A percentile compares a stretch with the other conserved stretches of the same genome.
These are phyloP conservation scores for Diplosphaera chodatii DNA, from an alignment of 139 green algal genomes.

Conservation along the genomic window DNA sequence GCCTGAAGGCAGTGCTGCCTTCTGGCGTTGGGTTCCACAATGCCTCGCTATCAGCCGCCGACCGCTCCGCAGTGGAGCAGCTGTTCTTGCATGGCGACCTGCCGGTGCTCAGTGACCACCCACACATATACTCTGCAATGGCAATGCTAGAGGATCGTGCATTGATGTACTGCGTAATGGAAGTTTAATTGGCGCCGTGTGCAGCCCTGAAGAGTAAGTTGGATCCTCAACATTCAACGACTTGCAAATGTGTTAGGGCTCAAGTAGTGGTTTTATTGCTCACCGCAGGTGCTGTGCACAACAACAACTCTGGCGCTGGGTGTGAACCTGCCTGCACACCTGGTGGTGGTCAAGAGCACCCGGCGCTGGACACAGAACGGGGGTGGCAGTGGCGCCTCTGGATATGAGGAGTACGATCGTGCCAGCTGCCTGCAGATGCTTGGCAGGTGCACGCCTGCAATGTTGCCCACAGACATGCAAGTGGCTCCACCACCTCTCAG, in stretches of 20 bases:
- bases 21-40: conserved; percentile 79
- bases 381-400: conserved; percentile 2
- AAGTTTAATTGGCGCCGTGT: too few species aligned
- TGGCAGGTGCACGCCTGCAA: too few species aligned
- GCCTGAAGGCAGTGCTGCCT: conserved; percentile 33
- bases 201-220: too few species aligned
- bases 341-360: conserved; percentile 88
- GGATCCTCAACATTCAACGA: too few species aligned
- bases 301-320: conserved; percentile 86
- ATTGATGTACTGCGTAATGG: too few species aligned
- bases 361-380: conserved; percentile 31
- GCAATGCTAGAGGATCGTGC: too few species aligned
- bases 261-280: too few species aligned
- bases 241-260: too few species aligned
- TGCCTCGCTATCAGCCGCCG: conserved; percentile 58
- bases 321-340: conserved; percentile 90
- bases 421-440: conserved; percentile 55
- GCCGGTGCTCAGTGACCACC: too few species aligned
- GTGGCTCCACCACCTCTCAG: too few species aligned
- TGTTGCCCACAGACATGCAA: too few species aligned
- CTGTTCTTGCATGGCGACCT: conserved; percentile 66
- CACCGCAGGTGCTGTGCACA: conserved; percentile 77
- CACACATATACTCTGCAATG: too few species aligned
- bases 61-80: conserved; percentile 66
- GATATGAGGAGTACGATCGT: conserved; percentile 86